A percentile compares a stretch with the other conserved stretches of the same genome.
These are phyloP conservation scores for Crepidotus variabilis DNA, from an alignment of 768 basidiomycete genomes.

Conservation along the genomic window DNA sequence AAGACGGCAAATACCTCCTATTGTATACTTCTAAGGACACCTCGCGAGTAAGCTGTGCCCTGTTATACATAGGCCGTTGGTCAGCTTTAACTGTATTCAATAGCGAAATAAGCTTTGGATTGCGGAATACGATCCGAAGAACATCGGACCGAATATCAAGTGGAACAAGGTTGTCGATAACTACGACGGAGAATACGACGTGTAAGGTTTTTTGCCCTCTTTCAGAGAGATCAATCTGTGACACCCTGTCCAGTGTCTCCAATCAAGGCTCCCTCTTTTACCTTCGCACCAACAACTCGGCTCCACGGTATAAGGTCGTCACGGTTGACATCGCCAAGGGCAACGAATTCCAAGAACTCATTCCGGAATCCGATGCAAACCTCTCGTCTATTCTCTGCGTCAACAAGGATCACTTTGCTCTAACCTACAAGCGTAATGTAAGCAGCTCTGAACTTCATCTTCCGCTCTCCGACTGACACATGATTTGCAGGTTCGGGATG, in stretches of 20 bases:
- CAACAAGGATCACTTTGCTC: conserved; percentile 51
- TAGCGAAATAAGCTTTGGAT: conserved; percentile 78
- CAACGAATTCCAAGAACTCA: conserved; percentile 51
- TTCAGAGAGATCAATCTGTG: conserved; percentile 1
- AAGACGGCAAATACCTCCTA: conserved; percentile 64
- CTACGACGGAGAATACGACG: conserved; percentile 62
- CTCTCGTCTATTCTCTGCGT: conserved; percentile 47
- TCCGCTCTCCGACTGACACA: conserved; percentile 1
- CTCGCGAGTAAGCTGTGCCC: conserved; percentile 43
- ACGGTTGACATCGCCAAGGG: conserved; percentile 56
- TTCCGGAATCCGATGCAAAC: conserved; percentile 64
- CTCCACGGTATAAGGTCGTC: conserved; percentile 64
- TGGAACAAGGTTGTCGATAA: conserved; percentile 71
- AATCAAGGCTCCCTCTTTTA: conserved; percentile 64
- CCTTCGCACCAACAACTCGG: conserved; percentile 60
- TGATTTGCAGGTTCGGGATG: conserved; percentile 64
- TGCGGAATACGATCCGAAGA: conserved; percentile 55
- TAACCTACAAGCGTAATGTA: conserved; percentile 73
- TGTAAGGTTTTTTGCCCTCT: conserved; percentile 39
- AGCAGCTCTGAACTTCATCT: conserved; percentile 15
- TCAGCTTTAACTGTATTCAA: conserved; percentile 1
- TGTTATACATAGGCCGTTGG: not conserved
- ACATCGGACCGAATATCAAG: conserved; percentile 59
- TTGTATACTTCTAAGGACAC: conserved; percentile 57
- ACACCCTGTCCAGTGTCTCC: conserved; percentile 42